Conservation (phyloP, 2,329 filamentous ascomycete genomes). For the Meredithiella fracta region DNA sequence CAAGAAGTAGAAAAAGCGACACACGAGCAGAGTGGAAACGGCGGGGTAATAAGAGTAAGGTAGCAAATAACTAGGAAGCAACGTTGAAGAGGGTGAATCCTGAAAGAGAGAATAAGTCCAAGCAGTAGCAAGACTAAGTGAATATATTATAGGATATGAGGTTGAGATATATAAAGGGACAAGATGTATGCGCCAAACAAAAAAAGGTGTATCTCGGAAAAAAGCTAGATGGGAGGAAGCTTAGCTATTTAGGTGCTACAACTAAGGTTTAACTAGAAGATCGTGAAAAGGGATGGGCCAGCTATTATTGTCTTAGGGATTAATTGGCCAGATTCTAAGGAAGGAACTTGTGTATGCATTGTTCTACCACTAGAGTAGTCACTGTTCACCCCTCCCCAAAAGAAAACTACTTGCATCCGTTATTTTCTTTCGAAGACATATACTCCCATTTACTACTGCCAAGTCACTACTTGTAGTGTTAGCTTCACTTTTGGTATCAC, state of each 20-base stretch:
- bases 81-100: not conserved
- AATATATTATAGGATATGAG: not conserved
- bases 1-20: not conserved
- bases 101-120: not conserved
- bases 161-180: not conserved
- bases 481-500: not conserved
- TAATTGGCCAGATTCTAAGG: not conserved
- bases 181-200: not conserved
- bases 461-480: not conserved
- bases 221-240: not conserved
- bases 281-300: slow-evolving; percentile 8
- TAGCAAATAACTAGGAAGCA: not conserved
- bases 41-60: slow-evolving; percentile 3
- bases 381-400: no score
- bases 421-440: no score
- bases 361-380: not conserved
- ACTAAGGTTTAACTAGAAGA: not conserved
- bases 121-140: not conserved
- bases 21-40: not conserved
- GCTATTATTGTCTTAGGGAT: not conserved
- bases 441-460: no score
- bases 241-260: not conserved
- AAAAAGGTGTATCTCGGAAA: not conserved
- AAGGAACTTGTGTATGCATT: not conserved
- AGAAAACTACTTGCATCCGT: no score